Evolutionary conservation across 2,329 filamentous ascomycete species (phyloP), one percentile per base, ranked within the genome.

Genomic region (Penicillium sp.): DNA sequence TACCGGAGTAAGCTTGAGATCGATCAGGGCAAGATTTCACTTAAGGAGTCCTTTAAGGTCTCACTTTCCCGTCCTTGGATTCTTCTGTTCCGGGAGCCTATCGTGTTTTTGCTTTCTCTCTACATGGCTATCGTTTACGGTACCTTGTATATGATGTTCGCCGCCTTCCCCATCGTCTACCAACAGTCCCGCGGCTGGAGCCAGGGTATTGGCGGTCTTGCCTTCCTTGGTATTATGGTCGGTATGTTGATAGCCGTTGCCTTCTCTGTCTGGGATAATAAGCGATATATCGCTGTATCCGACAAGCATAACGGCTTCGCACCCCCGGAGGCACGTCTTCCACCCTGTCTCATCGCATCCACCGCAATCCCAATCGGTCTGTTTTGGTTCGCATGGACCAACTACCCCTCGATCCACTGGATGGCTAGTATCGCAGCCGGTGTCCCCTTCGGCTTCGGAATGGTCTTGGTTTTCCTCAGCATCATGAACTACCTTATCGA

Each of bases 321-420:
- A n/a, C 63, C 61, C 4, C 68, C 60, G 0, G 68, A 70, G 35
- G 60, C 65, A 18, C 66, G 68, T 23, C 61, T 70, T 1, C 67
- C 67, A 0, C 62, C 65, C 2, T 58, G 56, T 2, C 61, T 70
- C 55, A 32, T 69, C 29, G 68, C 64, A 14, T 62, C 57, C 0
- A n/a, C 64, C 36, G 57, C 60, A 3, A 64, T 70, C 13, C 64
- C 67, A 0, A 47, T 66, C 39, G 66, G 66, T 3, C 51, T 70
- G 2, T 70, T 70, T 50, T 70, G 67, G 66, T 70, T 70, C 49
- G 66, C 67, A 7, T 70, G 68, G 68, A 68, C 64, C 7, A 69
- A 68, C 53, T 63, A 60, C 26, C 58, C 62, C n/a, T 58, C 53
- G 3, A 60, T 66, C 46, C 62, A 66, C 53, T 66, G 51, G 18